phyloP scores from a whole-genome alignment of 129 eudicot genomes.

The Apium graveolens region DNA sequence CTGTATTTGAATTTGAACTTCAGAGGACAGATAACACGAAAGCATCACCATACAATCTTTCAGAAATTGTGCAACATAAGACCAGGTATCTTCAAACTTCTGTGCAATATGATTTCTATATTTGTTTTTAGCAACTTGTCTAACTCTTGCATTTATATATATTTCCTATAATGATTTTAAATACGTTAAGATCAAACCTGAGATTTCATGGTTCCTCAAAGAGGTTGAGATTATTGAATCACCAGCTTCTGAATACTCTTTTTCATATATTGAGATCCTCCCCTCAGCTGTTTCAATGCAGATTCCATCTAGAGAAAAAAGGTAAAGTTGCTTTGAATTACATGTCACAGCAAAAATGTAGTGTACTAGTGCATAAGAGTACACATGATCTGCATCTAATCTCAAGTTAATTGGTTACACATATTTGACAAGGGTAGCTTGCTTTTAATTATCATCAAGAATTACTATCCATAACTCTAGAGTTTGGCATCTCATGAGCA shows the following conservation, averaged over 20 bases:
- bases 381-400: background rate
- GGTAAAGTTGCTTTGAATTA: background rate
- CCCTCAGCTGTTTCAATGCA: slow-evolving; percentile 57
- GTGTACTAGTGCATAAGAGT: background rate
- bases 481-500: background rate
- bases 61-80: slow-evolving; percentile 29
- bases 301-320: slow-evolving; percentile 51
- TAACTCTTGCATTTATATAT: background rate
- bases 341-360: background rate
- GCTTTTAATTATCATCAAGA: no score
- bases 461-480: no score
- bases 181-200: slow-evolving; percentile 53
- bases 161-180: background rate
- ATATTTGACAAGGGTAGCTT: background rate
- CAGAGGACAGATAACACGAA: slow-evolving; percentile 22
- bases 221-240: slow-evolving; percentile 24
- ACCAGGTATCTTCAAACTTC: slow-evolving; percentile 10
- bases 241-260: slow-evolving; percentile 23
- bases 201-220: slow-evolving; percentile 28
- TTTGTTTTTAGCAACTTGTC: no score
- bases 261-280: slow-evolving; percentile 25
- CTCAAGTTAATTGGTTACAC: background rate
- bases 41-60: slow-evolving; percentile 40
- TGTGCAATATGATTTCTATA: background rate
- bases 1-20: slow-evolving; percentile 40